phyloP scores from a whole-genome alignment of 352 stramenopile species.

The Albugo candida region DNA sequence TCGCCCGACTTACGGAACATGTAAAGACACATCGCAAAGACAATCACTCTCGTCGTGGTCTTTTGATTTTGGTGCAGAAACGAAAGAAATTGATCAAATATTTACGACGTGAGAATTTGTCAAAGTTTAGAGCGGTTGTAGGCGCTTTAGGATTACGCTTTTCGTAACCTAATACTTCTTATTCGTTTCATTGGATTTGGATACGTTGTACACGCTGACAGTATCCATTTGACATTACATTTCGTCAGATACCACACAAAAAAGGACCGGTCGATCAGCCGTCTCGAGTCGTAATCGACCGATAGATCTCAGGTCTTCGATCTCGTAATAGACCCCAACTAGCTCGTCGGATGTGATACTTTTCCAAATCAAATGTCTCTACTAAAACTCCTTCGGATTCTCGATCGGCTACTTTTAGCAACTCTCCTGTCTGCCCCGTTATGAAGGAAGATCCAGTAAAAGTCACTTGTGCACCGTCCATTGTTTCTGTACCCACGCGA shows the following conservation, averaged over 20 bases:
- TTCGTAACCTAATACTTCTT: not conserved
- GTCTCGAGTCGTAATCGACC: slow-evolving; percentile 59
- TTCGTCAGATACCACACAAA: not conserved
- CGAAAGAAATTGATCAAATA: slow-evolving; percentile 76
- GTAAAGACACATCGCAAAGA: slow-evolving; percentile 70
- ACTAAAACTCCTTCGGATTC: slow-evolving; percentile 76
- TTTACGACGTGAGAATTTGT: slow-evolving; percentile 56
- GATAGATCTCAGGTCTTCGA: slow-evolving; percentile 71
- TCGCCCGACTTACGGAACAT: slow-evolving; percentile 54
- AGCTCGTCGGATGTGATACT: slow-evolving; percentile 68
- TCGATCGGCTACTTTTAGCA: slow-evolving; percentile 76
- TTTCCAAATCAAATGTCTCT: slow-evolving; percentile 70
- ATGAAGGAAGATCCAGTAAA: slow-evolving; percentile 88
- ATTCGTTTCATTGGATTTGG: not conserved
- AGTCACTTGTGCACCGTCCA: slow-evolving; percentile 66
- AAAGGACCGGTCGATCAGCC: too few relatives aligned
- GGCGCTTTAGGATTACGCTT: slow-evolving; percentile 48
- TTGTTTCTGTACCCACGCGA: slow-evolving; percentile 65
- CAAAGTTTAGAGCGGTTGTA: slow-evolving; percentile 63
- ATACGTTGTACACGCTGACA: too few relatives aligned
- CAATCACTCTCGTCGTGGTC: slow-evolving; percentile 65
- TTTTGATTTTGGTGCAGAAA: slow-evolving; percentile 75
- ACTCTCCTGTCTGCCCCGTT: slow-evolving; percentile 77
- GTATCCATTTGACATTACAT: too few relatives aligned
- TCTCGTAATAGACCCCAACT: slow-evolving; percentile 79